Evolutionary conservation across 768 basidiomycete genomes (phyloP), one percentile per base, ranked within the genome.

Genomic region (Lentinula sp.): DNA sequence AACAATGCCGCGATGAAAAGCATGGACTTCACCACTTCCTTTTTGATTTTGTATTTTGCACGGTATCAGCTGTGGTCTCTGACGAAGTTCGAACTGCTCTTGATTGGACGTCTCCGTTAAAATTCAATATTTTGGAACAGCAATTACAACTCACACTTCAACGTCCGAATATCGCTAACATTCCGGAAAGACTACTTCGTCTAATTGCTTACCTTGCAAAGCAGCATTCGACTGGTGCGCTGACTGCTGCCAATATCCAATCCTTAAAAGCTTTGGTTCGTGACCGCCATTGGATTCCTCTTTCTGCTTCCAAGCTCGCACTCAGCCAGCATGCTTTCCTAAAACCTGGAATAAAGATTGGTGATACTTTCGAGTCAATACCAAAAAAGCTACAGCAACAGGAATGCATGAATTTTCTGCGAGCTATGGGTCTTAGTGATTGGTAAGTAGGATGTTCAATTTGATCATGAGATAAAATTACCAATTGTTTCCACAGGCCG

Each of bases 31-130:
- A 52, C 15, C 65, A 63, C 53, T 66, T 62, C 10, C 59, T 82
- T 2, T 80, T 78, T 59, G 76, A 81, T 58, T 63, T 70, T 37
- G 77, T 81, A 2, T 64, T 81, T 35, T 63, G 70, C 1, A 64
- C 73, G 1, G 66, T 80, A 49, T 70, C 72, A 31, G 37, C 62
- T 6, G 23, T 46, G 16, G 57, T 72, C 11, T 60, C 49, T 15
- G 45, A 65, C 5, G 69, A 73, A 0, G 63, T 81, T 31, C 70
- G 66, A 9, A 56, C 52, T 1, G 68, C 68, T 2, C 67, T 82
- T 34, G 70, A 73, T 1, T 83, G 82, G 81, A 69, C 77, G 59
- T 56, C 72, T 34, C 71, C 71, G 0, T 52, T 81, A 35, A 49
- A 73, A 0, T 60, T 73, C 15, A 52, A 61, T 2, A 62, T 75